Evolutionary conservation across 75 land plant species (phyloP).

Genomic region (Picea sitchensis): DNA sequence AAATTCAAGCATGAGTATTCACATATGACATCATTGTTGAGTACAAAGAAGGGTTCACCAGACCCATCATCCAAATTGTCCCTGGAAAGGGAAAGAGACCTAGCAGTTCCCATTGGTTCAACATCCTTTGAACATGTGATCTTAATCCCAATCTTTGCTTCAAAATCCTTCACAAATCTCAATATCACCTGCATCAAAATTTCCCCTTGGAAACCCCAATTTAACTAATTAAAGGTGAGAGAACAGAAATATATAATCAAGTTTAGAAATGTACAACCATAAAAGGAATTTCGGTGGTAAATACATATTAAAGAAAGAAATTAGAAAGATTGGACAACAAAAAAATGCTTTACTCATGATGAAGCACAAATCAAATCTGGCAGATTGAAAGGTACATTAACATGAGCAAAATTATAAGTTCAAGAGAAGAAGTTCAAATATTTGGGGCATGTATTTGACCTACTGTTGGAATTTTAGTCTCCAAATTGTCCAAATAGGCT

Average conservation of each 20-base stretch:
- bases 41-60: constrained; percentile 41
- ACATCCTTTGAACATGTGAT: constrained; percentile 41
- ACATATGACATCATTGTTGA: constrained; percentile 47
- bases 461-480: too few species aligned
- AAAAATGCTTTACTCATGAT: too few species aligned
- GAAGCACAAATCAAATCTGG: too few species aligned
- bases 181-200: constrained; percentile 35
- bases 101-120: constrained; percentile 55
- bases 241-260: neutral
- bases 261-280: too few species aligned
- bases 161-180: constrained; percentile 40
- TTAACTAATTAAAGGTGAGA: neutral
- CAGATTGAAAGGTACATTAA: too few species aligned
- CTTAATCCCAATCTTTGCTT: constrained; percentile 36
- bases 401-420: too few species aligned
- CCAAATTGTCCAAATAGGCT: too few species aligned
- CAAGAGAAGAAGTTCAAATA: too few species aligned
- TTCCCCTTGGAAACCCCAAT: neutral
- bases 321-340: too few species aligned
- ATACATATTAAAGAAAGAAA: too few species aligned
- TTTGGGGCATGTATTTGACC: too few species aligned
- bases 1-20: constrained; percentile 44
- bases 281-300: too few species aligned
- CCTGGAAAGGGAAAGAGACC: constrained; percentile 41
- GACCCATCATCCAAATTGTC: constrained; percentile 36